phyloP scores from a whole-genome alignment of 2,329 filamentous ascomycete genomes.

The Cercospora sesami region DNA sequence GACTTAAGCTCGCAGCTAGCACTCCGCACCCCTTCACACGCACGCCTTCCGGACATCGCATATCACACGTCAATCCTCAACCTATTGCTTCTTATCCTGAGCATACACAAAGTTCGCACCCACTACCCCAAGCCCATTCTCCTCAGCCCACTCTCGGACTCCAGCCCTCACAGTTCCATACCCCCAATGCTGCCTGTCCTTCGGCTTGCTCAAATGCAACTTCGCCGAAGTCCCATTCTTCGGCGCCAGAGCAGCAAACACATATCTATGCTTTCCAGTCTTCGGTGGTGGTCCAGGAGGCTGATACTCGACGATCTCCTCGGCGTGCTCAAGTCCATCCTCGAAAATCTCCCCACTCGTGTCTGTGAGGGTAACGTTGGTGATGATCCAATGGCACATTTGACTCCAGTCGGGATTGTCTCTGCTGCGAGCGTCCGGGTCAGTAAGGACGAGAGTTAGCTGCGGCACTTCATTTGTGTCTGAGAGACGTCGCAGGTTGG shows the following conservation, averaged over 20 bases:
- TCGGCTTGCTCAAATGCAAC: slow-evolving; percentile 49
- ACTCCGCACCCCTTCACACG: background rate
- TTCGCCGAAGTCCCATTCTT: slow-evolving; percentile 46
- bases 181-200: slow-evolving; percentile 58
- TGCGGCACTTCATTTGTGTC: slow-evolving; percentile 29
- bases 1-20: background rate
- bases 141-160: slow-evolving; percentile 52
- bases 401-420: slow-evolving; percentile 57
- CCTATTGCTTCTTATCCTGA: slow-evolving; percentile 52
- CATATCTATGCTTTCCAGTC: slow-evolving; percentile 60
- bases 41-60: background rate
- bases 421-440: slow-evolving; percentile 59
- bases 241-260: slow-evolving; percentile 54
- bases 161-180: slow-evolving; percentile 53
- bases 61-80: background rate
- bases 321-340: slow-evolving; percentile 18
- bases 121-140: slow-evolving; percentile 51
- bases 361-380: slow-evolving; percentile 38
- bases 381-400: slow-evolving; percentile 58
- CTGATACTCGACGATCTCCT: slow-evolving; percentile 53
- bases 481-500: slow-evolving; percentile 7
- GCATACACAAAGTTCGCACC: slow-evolving; percentile 52
- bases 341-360: slow-evolving; percentile 1
- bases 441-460: slow-evolving; percentile 51
- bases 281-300: slow-evolving; percentile 56